Conservation (phyloP, 108 stramenopile genomes). For the Cyclotella distinguenda region DNA sequence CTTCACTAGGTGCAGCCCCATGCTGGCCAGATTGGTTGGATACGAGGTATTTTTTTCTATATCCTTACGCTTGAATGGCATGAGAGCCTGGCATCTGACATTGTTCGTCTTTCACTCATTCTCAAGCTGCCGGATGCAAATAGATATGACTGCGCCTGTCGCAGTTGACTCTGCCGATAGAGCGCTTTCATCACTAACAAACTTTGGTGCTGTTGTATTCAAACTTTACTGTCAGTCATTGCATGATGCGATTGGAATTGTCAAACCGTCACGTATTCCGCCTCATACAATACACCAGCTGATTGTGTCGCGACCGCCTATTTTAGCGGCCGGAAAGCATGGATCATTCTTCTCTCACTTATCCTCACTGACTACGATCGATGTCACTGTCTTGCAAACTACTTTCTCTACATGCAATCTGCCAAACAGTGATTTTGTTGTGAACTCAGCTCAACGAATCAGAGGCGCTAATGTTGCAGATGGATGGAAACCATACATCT, state of each 20-base stretch:
- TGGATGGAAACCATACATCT: constrained; percentile 30
- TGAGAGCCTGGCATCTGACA: neutral
- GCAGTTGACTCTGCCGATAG: constrained; percentile 50
- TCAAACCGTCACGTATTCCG: constrained; percentile 12
- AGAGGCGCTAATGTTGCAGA: constrained; percentile 34
- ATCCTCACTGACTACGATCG: constrained; percentile 22
- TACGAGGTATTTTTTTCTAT: neutral
- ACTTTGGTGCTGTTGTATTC: constrained; percentile 43
- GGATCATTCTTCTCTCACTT: constrained; percentile 12
- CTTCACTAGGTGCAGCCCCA: constrained; percentile 68
- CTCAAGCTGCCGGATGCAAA: constrained; percentile 46
- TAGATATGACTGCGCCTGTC: constrained; percentile 35
- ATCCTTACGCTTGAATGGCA: neutral
- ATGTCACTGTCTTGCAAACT: constrained; percentile 21
- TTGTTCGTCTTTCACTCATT: neutral
- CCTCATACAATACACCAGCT: constrained; percentile 18
- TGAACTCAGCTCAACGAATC: constrained; percentile 51
- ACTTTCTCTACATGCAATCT: constrained; percentile 3
- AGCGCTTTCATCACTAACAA: constrained; percentile 49
- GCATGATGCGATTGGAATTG: constrained; percentile 10
- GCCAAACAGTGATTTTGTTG: constrained; percentile 14
- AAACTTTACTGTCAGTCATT: constrained; percentile 33
- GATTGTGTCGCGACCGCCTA: constrained; percentile 20
- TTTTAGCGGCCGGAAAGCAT: constrained; percentile 24
- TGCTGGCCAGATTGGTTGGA: constrained; percentile 85